Base-by-base conservation (phyloP, 495 filamentous ascomycete species). In the Daldinia concentrica region DNA sequence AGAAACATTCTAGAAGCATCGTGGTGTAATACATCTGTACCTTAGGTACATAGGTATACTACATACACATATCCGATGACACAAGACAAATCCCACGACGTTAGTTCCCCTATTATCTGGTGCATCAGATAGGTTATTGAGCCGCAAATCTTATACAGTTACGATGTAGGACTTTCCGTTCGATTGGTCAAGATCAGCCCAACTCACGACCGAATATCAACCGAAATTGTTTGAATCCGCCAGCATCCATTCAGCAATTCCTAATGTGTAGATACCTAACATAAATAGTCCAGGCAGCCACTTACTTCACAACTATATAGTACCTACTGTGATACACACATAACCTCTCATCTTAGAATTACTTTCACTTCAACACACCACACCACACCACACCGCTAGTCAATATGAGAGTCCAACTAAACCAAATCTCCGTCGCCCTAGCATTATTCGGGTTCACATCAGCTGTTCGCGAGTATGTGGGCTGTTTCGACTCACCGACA, bases 401-500 rank as follows among this genome's bases (percentile, higher is more conserved):
- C 58, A 55, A 58, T 8, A 72, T 72, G 63, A 48, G 34, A 22
- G 22, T 54, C 36, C 52, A 48, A 17, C 22, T 29, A 4, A 55
- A 17, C 14, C 51, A 24, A 9, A 37, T 27, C 15, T 43, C 57
- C 26, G n/a, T 29, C 27, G 17, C 22, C 14, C 51, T 62, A 12
- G 24, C 56, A 7, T 11, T 54, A 39, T 63, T 62, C 14, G 50
- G 66, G 6, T 60, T 58, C 26, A 14, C 39, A 37, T 22, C 48
- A 36, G 30, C 29, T 32, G 8, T 12, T 36, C 54, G 9, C 50
- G 55, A 30, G 4, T 73, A 73, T 17, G 19, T 29, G 14, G 71
- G 61, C 12, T 73, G 71, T 24, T 73, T 62, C 52, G 50, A 9
- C 11, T 29, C 56, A 6, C 39, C 62, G 6, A 45, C 11, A 34